Conservation (phyloP, 2,329 filamentous ascomycete species). For the Coniochaeta prunicola region DNA sequence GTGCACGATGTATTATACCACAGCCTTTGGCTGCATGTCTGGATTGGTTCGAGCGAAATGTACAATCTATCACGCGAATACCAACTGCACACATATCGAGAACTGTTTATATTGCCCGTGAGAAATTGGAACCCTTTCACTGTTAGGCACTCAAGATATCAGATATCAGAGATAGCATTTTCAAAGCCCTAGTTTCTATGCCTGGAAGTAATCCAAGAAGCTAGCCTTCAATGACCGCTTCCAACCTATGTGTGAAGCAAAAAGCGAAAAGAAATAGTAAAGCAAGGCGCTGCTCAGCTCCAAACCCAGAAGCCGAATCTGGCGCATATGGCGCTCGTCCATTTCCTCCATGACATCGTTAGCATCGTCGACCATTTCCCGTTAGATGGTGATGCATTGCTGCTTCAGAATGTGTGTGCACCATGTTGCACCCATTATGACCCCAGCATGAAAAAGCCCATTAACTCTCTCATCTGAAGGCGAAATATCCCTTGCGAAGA, state of each 20-base stretch:
- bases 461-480: neutral
- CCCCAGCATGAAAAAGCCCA: neutral
- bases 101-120: neutral
- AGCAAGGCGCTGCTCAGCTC: neutral
- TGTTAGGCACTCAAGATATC: neutral
- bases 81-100: neutral
- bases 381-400: neutral
- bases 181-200: neutral
- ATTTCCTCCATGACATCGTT: neutral
- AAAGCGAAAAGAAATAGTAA: neutral
- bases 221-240: neutral
- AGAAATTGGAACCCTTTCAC: neutral
- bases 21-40: neutral
- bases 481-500: neutral
- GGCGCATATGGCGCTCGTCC: neutral
- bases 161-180: neutral
- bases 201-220: neutral
- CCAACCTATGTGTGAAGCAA: neutral
- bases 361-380: neutral
- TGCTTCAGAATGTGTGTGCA: neutral
- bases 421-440: neutral
- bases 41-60: neutral
- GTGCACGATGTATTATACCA: neutral
- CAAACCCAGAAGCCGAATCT: neutral
- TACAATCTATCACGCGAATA: neutral